phyloP scores from a whole-genome alignment of 2,329 filamentous ascomycete species.

The Apiospora aurea region DNA sequence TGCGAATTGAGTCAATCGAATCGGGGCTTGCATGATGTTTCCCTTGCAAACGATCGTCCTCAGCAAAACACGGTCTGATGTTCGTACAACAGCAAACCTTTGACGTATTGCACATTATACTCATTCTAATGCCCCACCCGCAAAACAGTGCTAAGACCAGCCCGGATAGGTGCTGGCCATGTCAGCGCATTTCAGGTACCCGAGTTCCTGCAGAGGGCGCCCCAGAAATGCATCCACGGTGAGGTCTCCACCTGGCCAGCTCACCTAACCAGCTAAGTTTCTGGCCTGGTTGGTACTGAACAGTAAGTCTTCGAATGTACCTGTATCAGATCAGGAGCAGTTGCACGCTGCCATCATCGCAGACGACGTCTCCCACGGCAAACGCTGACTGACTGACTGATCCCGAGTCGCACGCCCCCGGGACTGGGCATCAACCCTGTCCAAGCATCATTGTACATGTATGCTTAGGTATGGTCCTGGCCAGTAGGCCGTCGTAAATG shows the following conservation, averaged over 20 bases:
- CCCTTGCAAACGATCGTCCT: neutral
- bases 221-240: conserved; percentile 18
- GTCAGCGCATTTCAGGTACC: conserved; percentile 22
- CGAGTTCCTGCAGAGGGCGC: conserved; percentile 22
- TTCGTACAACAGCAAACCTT: neutral
- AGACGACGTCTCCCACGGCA: neutral
- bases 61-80: neutral
- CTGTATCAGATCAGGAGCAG: neutral
- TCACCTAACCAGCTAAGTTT: conserved; percentile 21
- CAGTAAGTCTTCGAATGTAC: neutral
- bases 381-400: neutral
- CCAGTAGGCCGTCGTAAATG: neutral
- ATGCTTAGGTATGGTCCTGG: too few species aligned
- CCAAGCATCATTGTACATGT: too few species aligned
- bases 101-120: conserved; percentile 15
- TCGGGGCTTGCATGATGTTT: neutral
- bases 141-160: conserved; percentile 23
- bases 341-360: neutral
- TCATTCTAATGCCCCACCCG: conserved; percentile 6
- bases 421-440: conserved; percentile 1
- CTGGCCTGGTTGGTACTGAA: conserved; percentile 14
- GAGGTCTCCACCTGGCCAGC: conserved; percentile 11
- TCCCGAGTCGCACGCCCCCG: neutral
- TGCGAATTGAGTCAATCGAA: neutral
- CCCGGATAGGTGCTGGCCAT: neutral